Conservation (phyloP, 2,329 filamentous ascomycete genomes). For the Monosporascus ibericus region DNA sequence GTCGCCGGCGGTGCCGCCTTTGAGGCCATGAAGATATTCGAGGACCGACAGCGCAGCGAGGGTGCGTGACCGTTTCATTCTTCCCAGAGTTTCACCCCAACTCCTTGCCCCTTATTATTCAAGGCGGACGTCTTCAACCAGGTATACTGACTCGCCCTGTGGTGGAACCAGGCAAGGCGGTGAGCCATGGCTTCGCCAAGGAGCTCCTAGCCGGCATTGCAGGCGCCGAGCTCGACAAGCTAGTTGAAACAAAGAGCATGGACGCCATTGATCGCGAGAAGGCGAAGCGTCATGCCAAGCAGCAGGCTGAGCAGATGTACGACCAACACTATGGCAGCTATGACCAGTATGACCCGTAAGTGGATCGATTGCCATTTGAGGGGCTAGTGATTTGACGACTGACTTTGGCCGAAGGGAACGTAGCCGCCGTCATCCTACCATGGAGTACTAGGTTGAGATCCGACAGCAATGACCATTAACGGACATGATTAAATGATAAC, state of each 20-base stretch:
- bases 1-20: constrained; percentile 72
- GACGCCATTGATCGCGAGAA: constrained; percentile 51
- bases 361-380: constrained; percentile 8
- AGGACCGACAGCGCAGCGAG: constrained; percentile 66
- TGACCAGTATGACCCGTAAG: constrained; percentile 53
- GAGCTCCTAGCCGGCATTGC: constrained; percentile 68
- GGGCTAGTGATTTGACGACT: not conserved
- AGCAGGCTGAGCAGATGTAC: constrained; percentile 55
- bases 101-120: not conserved
- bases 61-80: constrained; percentile 34
- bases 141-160: not conserved
- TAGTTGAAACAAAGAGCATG: constrained; percentile 65
- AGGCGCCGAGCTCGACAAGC: constrained; percentile 69
- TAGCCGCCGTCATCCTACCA: constrained; percentile 8
- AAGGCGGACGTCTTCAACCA: not conserved
- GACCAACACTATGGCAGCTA: constrained; percentile 52
- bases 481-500: not conserved
- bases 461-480: not conserved
- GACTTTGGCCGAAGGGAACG: constrained; percentile 3
- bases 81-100: not conserved
- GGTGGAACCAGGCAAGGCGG: constrained; percentile 51
- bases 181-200: constrained; percentile 71
- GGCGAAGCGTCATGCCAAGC: constrained; percentile 52
- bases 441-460: constrained; percentile 12
- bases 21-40: constrained; percentile 72